Evolutionary conservation across 2,329 filamentous ascomycete genomes (phyloP), one percentile per base, ranked within the genome.

Genomic region (Hymenotorrendiella dingleyae): DNA sequence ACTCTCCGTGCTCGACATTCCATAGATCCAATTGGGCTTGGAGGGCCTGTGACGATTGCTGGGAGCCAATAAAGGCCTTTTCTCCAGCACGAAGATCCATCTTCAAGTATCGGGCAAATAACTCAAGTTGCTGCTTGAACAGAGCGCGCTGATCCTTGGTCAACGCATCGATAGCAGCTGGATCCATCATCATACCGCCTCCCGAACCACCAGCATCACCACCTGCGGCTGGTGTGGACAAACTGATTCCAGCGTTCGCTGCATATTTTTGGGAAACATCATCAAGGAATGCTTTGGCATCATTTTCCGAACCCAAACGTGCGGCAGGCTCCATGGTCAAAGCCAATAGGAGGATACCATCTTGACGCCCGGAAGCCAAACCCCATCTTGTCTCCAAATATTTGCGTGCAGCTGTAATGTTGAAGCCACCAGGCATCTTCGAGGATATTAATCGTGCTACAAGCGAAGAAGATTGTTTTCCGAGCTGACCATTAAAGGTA

Each of bases 361-460:
- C 93, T 64, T 98, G 93, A 59, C 93, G 78, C 21, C 93, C 93
- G 19, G 83, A 63, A 4, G 75, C 87, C 45, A 98, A 72, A 43
- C 93, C 93, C 89, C 91, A 98, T 65, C 88, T 79, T 12, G 86
- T 88, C 70, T 96, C 91, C 33, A 98, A 71, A 62, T 98, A 94
- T 69, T 98, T 98, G 60, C 93, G 80, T 35, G 94, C 87, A 10
- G 88, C 77, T 60, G 91, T 97, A 65, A 97, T 97, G 66, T 97
- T 98, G 79, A 98, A 98, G 49, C 93, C 93, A 71, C 91, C 93
- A 36, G 93, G 93, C 93, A 98, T 98, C 71, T 98, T 98, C 22
- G 93, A 96, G 2, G 93, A 97, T 32, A 98, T 93, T 63, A 98
- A 73, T 55, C 93, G 84, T 37, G 93, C 93, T 64, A 98, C 84